phyloP scores from a whole-genome alignment of 2,329 filamentous ascomycete species.

The Penicillium sp. region DNA sequence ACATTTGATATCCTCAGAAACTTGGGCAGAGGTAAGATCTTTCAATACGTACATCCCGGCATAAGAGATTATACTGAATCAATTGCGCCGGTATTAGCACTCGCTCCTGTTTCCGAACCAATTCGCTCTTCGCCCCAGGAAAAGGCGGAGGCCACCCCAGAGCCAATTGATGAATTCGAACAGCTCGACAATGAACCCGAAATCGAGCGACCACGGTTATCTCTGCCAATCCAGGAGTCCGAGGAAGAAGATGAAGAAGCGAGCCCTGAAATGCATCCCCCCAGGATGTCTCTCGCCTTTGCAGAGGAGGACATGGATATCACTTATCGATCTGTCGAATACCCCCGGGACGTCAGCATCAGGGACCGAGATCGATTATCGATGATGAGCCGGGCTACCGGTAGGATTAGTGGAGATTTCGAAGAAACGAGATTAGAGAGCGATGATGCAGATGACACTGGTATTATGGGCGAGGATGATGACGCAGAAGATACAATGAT shows the following conservation, averaged over 20 bases:
- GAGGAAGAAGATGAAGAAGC: constrained; percentile 47
- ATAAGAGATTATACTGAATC: not conserved
- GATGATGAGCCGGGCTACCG: constrained; percentile 45
- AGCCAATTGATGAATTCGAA: constrained; percentile 42
- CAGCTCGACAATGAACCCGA: constrained; percentile 50
- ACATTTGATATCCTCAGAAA: constrained; percentile 55
- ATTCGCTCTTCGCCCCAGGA: constrained; percentile 49
- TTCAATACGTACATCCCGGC: not conserved
- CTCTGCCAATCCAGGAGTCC: constrained; percentile 49
- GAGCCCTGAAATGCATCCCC: constrained; percentile 38
- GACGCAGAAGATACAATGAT: constrained; percentile 37
- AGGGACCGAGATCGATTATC: constrained; percentile 41
- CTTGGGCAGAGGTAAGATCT: constrained; percentile 49
- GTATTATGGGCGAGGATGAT: constrained; percentile 39
- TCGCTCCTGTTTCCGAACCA: constrained; percentile 50
- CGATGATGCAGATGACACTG: constrained; percentile 41
- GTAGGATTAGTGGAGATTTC: constrained; percentile 52
- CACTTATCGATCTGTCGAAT: constrained; percentile 43
- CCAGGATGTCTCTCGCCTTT: constrained; percentile 42
- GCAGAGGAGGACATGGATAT: constrained; percentile 50
- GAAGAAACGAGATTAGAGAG: constrained; percentile 50
- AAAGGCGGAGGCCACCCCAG: constrained; percentile 21
- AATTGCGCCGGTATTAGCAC: constrained; percentile 33
- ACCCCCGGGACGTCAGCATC: constrained; percentile 43
- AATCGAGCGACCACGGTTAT: constrained; percentile 42